phyloP scores from a whole-genome alignment of 257 asterid species.

The Solanum lycopersicoides region DNA sequence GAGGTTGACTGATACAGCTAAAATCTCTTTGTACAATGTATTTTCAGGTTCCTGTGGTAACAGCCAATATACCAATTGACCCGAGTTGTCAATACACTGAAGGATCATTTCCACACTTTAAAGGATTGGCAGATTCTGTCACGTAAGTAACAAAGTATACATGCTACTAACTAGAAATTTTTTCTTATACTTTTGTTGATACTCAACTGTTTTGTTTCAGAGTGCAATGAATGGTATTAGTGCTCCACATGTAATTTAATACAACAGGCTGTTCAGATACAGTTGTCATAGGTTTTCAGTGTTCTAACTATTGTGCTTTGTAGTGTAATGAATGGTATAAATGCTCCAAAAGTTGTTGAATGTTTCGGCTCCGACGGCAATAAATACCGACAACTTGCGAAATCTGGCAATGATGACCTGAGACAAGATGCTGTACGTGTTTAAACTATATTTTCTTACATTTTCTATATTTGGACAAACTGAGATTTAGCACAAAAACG shows the following conservation, averaged over 20 bases:
- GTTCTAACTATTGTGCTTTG: constrained; percentile 11
- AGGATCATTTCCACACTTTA: constrained; percentile 90
- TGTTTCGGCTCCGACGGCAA: constrained; percentile 93
- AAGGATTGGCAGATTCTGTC: constrained; percentile 81
- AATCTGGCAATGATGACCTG: constrained; percentile 98
- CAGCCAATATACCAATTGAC: constrained; percentile 82
- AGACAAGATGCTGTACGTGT: constrained; percentile 95
- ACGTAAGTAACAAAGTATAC: constrained; percentile 44
- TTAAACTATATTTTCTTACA: constrained; percentile 7
- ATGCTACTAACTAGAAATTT: neutral
- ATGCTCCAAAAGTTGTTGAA: constrained; percentile 98
- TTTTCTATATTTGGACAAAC: neutral
- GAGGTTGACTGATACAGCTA: neutral
- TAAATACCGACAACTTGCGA: constrained; percentile 88
- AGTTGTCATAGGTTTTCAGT: neutral
- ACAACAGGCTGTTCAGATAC: neutral
- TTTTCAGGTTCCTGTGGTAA: constrained; percentile 91
- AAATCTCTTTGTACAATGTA: neutral
- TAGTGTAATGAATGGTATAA: constrained; percentile 96
- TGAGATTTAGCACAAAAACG: neutral
- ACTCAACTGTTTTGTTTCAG: neutral
- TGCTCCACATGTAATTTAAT: neutral
- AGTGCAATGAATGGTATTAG: neutral
- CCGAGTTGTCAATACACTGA: constrained; percentile 72
- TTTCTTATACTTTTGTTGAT: neutral